Base-by-base conservation (phyloP, 2,329 filamentous ascomycete species). In the Westerdykella sp. region DNA sequence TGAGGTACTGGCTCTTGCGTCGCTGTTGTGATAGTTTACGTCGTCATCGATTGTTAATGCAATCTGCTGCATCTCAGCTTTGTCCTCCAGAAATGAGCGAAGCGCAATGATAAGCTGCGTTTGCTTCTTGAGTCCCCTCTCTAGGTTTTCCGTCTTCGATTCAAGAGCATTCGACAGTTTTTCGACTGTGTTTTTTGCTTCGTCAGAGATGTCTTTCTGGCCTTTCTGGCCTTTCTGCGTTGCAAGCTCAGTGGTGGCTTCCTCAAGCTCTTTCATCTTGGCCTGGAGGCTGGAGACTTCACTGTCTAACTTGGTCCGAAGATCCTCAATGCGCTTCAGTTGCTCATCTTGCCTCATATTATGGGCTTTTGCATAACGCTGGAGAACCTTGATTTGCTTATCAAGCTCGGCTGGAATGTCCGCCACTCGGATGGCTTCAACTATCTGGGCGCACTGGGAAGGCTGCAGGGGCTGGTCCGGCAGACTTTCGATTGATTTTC, bases 301-400 rank as follows among this genome's bases (percentile, higher is more conserved):
- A 12, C 23, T 18, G 6, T 23, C n/a, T 11, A 42, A 15, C 4
- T 21, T 37, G 12, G 7, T 23, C 6, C 34, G 40, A 16, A 42
- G 21, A 5, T 37, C 34, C 18, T 32, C 22, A 15, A 42, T 16
- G 12, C 40, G 40, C 16, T 42, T 14, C 2, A 42, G 14, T 14
- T 42, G 40, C 10, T 42, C 14, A 25, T 37, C 34, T 15, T 38
- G 21, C 40, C 12, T 22, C 23, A 42, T 16, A 10, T 32, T 35
- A 16, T 42, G 40, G 2, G 7, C 34, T 15, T 15, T 15, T 6
- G 34, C 34, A 11, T 15, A 30, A 12, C 34, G 34, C 14, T 42
- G 40, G 22, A 42, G 40, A 3, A 42, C 40, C 12, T 28, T 11
- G 14, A 42, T 42, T 21, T 42, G 40, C 34, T 42, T 42, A 2